A percentile compares a stretch with the other conserved stretches of the same genome.
phyloP scores from a whole-genome alignment of 2,329 filamentous ascomycete genomes.

The Didymella keratinophila region DNA sequence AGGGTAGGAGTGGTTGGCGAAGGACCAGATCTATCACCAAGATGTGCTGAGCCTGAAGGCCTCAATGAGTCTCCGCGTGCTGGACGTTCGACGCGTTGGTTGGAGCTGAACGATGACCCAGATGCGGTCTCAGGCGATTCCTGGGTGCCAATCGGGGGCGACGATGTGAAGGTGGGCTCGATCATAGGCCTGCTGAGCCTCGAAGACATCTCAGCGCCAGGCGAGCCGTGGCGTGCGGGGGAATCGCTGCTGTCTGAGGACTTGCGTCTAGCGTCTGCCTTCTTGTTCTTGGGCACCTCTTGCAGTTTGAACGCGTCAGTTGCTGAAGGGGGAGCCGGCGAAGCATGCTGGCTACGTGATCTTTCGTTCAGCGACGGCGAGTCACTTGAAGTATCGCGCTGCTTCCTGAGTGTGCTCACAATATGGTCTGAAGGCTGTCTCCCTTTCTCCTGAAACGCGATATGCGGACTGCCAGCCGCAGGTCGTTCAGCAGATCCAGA shows the following conservation, averaged over 20 bases:
- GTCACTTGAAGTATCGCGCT: constrained; percentile 46
- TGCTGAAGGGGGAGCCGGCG: constrained; percentile 43
- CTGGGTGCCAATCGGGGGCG: constrained; percentile 49
- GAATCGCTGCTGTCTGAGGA: constrained; percentile 56
- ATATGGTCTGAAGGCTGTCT: constrained; percentile 70
- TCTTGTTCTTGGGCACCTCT: constrained; percentile 75
- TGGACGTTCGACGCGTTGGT: constrained; percentile 55
- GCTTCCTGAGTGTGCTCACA: constrained; percentile 62
- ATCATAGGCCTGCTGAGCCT: constrained; percentile 44
- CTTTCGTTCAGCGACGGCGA: constrained; percentile 59
- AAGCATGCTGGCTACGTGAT: constrained; percentile 48
- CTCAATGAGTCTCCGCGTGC: constrained; percentile 69
- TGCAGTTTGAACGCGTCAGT: constrained; percentile 73
- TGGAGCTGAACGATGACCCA: constrained; percentile 50
- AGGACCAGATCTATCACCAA: constrained; percentile 65
- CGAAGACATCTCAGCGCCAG: constrained; percentile 50
- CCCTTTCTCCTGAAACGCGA: constrained; percentile 87
- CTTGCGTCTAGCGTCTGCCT: constrained; percentile 56
- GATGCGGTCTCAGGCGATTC: constrained; percentile 44
- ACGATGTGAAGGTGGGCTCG: constrained; percentile 49
- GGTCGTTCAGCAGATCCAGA: constrained; percentile 56
- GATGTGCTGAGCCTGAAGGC: constrained; percentile 57
- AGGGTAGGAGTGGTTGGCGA: constrained; percentile 54
- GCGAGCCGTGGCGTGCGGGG: constrained; percentile 49
- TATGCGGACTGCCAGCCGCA: constrained; percentile 75